Evolutionary conservation across 306 rosid species (phyloP), one percentile per base, ranked within the genome.

Genomic region (Alnus rubra): DNA sequence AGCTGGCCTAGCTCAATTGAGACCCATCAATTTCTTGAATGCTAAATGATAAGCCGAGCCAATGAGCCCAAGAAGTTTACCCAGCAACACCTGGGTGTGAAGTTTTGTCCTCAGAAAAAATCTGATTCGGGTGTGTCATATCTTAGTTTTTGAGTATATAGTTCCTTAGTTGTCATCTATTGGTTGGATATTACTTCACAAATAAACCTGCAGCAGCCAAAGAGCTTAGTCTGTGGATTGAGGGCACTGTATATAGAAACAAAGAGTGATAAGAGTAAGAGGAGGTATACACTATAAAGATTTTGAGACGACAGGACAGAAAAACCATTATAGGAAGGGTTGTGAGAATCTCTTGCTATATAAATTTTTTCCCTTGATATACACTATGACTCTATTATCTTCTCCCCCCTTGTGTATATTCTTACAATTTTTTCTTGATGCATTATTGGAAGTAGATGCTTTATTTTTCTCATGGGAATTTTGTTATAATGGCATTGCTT

Each of bases 1-100:
- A 96, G 98, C 88, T 93, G 96, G 94, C 92, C 94, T 30, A 87
- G 87, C 84, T 65, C 90, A 82, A 78, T 69, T 74, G 92, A 88
- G 74, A 88, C 83, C 71, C 80, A 73, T n/a, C 80, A 75, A 10
- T 64, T 85, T 69, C 90, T 78, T 10, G 90, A 90, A 84, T 88
- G 96, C 86, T 93, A 80, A 91, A 74, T 37, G 74, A 76, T 78
- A 14, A 42, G 77, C 14, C 16, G 82, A 68, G 73, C 60, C 75
- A 51, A 71, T 13, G 68, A 76, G 63, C 35, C 45, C 33, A 13
- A 42, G 51, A 71, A 52, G 71, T 56, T 84, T 54, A 71, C 81
- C 74, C 82, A 11, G 82, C 78, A 53, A 78, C 77, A 77, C 30
- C 74, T 76, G 85, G 88, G 90, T 81, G 84, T 74, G 74, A 91